phyloP scores from a whole-genome alignment of 352 stramenopile genomes.

The Pythium phragmitis region DNA sequence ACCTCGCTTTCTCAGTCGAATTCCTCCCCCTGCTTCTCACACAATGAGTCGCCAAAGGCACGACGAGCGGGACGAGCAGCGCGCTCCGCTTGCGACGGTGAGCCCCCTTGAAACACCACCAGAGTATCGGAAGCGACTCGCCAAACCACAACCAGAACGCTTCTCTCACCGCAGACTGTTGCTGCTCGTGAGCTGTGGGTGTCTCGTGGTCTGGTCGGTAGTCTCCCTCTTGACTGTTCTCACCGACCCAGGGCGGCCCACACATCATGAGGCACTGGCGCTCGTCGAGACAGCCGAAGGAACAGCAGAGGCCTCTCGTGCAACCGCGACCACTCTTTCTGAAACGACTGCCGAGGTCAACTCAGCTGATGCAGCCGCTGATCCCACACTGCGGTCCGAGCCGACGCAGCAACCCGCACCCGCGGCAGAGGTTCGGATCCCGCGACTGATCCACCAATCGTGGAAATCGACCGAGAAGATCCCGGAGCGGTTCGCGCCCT shows the following conservation, averaged over 20 bases:
- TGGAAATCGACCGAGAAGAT: constrained; percentile 46
- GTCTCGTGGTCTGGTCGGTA: background rate
- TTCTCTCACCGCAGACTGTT: background rate
- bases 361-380: background rate
- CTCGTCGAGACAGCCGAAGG: background rate
- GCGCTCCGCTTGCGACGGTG: background rate
- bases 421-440: constrained; percentile 27
- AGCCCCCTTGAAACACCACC: background rate
- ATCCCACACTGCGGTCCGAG: background rate
- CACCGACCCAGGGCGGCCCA: background rate
- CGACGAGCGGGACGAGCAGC: background rate
- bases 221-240: background rate
- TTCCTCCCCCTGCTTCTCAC: background rate
- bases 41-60: too few relatives aligned
- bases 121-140: background rate
- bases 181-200: background rate
- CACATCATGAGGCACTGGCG: background rate
- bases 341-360: background rate
- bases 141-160: background rate
- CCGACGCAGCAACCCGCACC: background rate
- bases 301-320: too few relatives aligned
- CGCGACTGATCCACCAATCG: constrained; percentile 55
- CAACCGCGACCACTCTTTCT: background rate
- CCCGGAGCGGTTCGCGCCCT: constrained; percentile 45
- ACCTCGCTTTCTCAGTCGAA: background rate